Evolutionary conservation across 129 eudicot genomes (phyloP).

Genomic region (Mikania micrantha): DNA sequence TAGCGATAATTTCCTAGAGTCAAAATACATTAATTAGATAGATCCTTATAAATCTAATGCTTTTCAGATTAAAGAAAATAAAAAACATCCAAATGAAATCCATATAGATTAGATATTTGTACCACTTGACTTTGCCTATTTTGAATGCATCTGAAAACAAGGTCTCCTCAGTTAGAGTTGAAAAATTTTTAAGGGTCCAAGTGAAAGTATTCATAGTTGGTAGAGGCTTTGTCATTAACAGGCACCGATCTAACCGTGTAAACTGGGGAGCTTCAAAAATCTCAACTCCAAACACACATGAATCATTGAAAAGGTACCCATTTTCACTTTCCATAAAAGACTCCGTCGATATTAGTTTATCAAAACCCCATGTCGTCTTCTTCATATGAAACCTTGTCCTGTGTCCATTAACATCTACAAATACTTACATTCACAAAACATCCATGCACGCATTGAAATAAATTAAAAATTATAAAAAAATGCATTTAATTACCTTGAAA

Average conservation of each 20-base stretch:
- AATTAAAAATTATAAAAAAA: too few relatives aligned
- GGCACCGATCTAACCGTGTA: constrained; percentile 2
- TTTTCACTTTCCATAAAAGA: constrained; percentile 2
- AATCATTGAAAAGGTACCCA: constrained; percentile 20
- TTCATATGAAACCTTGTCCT: constrained; percentile 4
- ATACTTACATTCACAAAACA: background rate
- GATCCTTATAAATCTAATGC: too few relatives aligned
- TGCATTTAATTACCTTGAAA: constrained; percentile 5
- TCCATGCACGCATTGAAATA: too few relatives aligned
- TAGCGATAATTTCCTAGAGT: background rate
- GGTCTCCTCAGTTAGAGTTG: background rate
- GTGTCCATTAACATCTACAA: constrained; percentile 10
- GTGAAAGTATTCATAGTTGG: constrained; percentile 4
- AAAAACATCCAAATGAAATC: background rate
- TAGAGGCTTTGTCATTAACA: constrained; percentile 14
- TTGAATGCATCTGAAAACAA: constrained; percentile 15
- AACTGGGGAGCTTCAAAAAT: constrained; percentile 1
- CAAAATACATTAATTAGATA: background rate
- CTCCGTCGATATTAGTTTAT: constrained; percentile 1
- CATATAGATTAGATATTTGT: background rate
- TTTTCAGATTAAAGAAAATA: background rate
- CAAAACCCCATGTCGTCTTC: constrained; percentile 22
- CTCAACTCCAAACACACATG: constrained; percentile 36
- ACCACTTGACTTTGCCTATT: constrained; percentile 26
- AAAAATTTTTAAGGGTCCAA: constrained; percentile 18